Evolutionary conservation across 768 basidiomycete genomes (phyloP).

Genomic region (Calocera viscosa): DNA sequence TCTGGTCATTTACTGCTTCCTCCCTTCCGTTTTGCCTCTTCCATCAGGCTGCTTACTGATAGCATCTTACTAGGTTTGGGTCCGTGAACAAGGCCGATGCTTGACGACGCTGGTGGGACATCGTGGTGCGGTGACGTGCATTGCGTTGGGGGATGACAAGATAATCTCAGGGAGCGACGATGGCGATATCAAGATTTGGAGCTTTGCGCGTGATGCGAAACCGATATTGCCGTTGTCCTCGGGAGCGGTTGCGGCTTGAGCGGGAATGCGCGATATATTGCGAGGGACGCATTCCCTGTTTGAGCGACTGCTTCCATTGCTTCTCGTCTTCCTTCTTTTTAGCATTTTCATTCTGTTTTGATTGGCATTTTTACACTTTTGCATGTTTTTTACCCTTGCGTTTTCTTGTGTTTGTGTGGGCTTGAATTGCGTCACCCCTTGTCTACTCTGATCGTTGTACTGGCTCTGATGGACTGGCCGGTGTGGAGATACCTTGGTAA

Average conservation of each 20-base stretch:
- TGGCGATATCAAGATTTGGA: slow-evolving; percentile 77
- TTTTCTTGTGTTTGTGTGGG: background rate
- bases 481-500: too few species aligned
- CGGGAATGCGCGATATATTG: background rate
- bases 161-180: slow-evolving; percentile 96
- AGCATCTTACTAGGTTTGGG: slow-evolving; percentile 65
- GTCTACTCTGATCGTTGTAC: background rate
- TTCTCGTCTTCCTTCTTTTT: background rate
- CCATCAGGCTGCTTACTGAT: slow-evolving; percentile 11
- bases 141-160: slow-evolving; percentile 86
- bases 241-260: background rate
- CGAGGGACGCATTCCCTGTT: background rate
- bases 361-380: background rate
- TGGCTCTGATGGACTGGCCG: background rate
- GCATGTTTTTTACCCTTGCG: background rate
- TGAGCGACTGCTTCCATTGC: background rate
- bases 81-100: slow-evolving; percentile 75
- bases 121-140: slow-evolving; percentile 82
- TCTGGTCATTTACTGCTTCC: slow-evolving; percentile 8
- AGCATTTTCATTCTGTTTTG: background rate
- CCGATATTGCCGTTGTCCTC: background rate
- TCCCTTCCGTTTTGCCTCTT: slow-evolving; percentile 5
- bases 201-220: slow-evolving; percentile 25
- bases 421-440: background rate
- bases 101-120: slow-evolving; percentile 87